Percentiles rank a stretch among this genome's conserved stretches.
These are phyloP conservation scores for Cryphonectria nitschkei DNA, from an alignment of 2,329 filamentous ascomycete genomes.

Conservation along the genomic window DNA sequence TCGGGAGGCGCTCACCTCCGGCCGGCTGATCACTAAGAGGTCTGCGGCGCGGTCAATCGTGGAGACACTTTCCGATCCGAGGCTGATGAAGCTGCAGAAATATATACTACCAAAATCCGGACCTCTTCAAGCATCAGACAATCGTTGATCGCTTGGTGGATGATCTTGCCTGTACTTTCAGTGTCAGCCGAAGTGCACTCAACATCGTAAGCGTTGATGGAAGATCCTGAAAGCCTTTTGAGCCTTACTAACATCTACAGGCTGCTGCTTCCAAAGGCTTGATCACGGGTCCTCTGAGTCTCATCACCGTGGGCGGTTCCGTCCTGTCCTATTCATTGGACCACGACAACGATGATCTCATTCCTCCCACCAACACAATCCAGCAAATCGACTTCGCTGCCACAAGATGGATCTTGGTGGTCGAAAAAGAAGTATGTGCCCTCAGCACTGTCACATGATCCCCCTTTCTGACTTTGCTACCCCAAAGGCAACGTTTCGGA, in stretches of 20 bases:
- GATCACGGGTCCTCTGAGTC: conserved; percentile 60
- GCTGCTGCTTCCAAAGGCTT: conserved; percentile 76
- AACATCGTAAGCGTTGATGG: conserved; percentile 63
- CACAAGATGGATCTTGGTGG: conserved; percentile 68
- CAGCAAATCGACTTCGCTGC: conserved; percentile 51
- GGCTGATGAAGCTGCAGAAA: conserved; percentile 56
- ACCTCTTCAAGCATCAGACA: conserved; percentile 70
- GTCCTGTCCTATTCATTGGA: conserved; percentile 35
- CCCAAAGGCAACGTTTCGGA: conserved; percentile 72
- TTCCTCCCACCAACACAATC: conserved; percentile 59
- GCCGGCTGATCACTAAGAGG: conserved; percentile 65
- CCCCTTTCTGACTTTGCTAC: conserved; percentile 27
- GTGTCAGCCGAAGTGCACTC: conserved; percentile 63
- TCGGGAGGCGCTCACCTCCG: conserved; percentile 61
- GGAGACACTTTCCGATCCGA: neutral
- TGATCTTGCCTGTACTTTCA: conserved; percentile 72
- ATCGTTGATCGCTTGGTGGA: conserved; percentile 75
- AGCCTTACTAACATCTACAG: conserved; percentile 43
- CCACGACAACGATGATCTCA: conserved; percentile 47
- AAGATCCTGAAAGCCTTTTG: conserved; percentile 4
- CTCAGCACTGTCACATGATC: neutral
- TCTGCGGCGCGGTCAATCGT: conserved; percentile 37
- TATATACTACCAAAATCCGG: conserved; percentile 77
- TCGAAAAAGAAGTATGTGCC: conserved; percentile 75
- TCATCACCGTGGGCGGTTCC: conserved; percentile 40